Base-by-base conservation (phyloP, 192 early-diverging fungal genomes). In the Phycomyces blakesleeanus region DNA sequence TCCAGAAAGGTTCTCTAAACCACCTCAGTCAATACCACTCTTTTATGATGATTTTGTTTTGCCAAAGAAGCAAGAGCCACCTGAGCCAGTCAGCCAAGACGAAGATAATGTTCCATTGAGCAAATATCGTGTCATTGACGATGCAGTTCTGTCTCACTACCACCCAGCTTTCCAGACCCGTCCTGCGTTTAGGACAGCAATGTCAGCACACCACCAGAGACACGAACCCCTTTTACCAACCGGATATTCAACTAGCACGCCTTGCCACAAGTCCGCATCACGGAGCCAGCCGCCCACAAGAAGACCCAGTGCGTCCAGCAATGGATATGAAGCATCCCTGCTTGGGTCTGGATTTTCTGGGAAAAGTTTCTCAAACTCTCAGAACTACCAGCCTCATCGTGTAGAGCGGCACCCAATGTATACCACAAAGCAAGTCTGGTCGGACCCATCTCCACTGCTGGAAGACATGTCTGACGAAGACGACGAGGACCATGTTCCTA, bases 401-500 rank as follows among this genome's bases (percentile, higher is more conserved):
- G 18, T 18, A 47, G 44, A 47, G 44, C 44, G 44, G 3, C 44
- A 47, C 18, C 44, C 3, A 3, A 47, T 47, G 44, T 47, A 47
- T 18, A 3, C 44, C 11, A 12, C 11, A 14, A 47, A 47, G 44
- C 12, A 47, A 14, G 3, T 12, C 2, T 47, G 44, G 44, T n/a
- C 15, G 2, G 44, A 47, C 44, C 27, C 54, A 24, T 47, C 54
- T 21, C 25, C 44, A 5, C 52, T 64, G 22, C 12, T 56, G 26
- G 63, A 64, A 25, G 25, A 54, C 26, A 49, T 21, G 16, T 64
- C 54, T 29, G 53, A 64, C 18, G 63, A 64, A 16, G 59, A 61
- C 44, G 63, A 64, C 20, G 54, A 64, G 47, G 63, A 64, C 8
- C 34, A 55, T 0, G 54, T 64, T 18, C 63, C 63, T 15, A 64